These are phyloP conservation scores for Phanerochaete sordida DNA, from an alignment of 768 basidiomycete species.

Conservation along the genomic window DNA sequence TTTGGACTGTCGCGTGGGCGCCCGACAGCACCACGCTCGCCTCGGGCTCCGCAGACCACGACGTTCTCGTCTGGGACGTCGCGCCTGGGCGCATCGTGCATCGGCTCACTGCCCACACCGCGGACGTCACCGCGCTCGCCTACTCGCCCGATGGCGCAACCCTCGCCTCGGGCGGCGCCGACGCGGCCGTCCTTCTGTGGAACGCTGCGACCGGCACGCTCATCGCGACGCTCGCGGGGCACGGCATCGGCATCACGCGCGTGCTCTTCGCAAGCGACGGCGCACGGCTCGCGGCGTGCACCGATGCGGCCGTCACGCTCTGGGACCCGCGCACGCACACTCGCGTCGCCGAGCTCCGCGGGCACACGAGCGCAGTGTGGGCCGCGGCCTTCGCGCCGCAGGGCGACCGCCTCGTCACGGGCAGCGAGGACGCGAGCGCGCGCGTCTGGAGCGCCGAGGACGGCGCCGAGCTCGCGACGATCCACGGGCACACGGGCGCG, in stretches of 20 bases:
- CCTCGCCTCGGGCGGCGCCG: constrained; percentile 20
- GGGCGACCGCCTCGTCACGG: constrained; percentile 17
- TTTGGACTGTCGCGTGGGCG: constrained; percentile 22
- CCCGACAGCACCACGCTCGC: constrained; percentile 21
- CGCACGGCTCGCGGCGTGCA: constrained; percentile 12
- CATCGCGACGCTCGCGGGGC: neutral
- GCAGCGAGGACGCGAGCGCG: constrained; percentile 17
- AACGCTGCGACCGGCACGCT: constrained; percentile 14
- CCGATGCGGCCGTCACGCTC: constrained; percentile 1
- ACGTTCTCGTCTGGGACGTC: constrained; percentile 19
- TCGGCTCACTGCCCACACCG: constrained; percentile 7
- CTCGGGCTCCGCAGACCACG: constrained; percentile 18
- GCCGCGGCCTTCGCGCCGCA: constrained; percentile 18
- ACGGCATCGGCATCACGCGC: constrained; percentile 6
- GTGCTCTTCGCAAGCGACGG: constrained; percentile 19
- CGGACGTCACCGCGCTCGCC: constrained; percentile 15
- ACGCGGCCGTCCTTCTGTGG: constrained; percentile 21
- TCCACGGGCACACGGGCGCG: constrained; percentile 14
- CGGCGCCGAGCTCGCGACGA: constrained; percentile 8
- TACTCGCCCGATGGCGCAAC: constrained; percentile 22
- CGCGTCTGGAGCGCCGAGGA: constrained; percentile 23
- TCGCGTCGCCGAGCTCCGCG: constrained; percentile 2
- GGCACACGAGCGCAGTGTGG: constrained; percentile 15
- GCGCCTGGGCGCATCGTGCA: constrained; percentile 6
- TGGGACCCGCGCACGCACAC: constrained; percentile 14